Percentiles rank a stretch among this genome's conserved stretches.
phyloP scores from a whole-genome alignment of 306 rosid species.

The Canavalia ensiformis region DNA sequence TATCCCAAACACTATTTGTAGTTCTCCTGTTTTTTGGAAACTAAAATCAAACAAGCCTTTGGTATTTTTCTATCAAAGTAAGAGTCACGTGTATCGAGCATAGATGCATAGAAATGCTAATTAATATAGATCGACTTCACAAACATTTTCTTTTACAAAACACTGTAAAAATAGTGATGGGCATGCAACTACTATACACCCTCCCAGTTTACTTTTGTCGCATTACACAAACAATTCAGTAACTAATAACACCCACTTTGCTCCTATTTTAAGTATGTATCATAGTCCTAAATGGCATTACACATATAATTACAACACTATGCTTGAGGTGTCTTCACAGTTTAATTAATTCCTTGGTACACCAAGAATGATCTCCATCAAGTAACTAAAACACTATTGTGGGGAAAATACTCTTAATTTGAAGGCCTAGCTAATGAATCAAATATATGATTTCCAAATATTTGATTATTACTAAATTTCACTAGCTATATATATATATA shows the following conservation, averaged over 20 bases:
- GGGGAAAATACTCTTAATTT: not conserved
- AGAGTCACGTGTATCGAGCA: too few species aligned
- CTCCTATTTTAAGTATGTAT: not conserved
- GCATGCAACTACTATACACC: not conserved
- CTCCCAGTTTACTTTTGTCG: not conserved
- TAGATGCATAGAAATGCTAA: too few species aligned
- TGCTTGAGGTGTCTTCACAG: slow-evolving; percentile 38
- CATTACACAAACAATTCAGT: not conserved
- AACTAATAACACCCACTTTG: not conserved
- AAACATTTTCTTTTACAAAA: not conserved
- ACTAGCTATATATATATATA: not conserved
- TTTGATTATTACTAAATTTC: slow-evolving; percentile 29
- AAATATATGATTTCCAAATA: slow-evolving; percentile 23
- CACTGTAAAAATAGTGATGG: not conserved
- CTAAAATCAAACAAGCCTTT: too few species aligned
- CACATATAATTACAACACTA: slow-evolving; percentile 10
- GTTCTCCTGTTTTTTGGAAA: too few species aligned
- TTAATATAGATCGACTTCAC: too few species aligned
- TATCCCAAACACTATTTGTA: too few species aligned
- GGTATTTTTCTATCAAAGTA: too few species aligned
- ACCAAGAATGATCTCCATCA: not conserved
- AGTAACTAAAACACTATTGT: slow-evolving; percentile 11
- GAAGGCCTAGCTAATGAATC: not conserved
- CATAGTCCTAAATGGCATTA: not conserved
- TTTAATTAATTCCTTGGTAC: slow-evolving; percentile 12